Evolutionary conservation across 495 filamentous ascomycete species (phyloP).

Genomic region (Xanthoparmelia taractica): DNA sequence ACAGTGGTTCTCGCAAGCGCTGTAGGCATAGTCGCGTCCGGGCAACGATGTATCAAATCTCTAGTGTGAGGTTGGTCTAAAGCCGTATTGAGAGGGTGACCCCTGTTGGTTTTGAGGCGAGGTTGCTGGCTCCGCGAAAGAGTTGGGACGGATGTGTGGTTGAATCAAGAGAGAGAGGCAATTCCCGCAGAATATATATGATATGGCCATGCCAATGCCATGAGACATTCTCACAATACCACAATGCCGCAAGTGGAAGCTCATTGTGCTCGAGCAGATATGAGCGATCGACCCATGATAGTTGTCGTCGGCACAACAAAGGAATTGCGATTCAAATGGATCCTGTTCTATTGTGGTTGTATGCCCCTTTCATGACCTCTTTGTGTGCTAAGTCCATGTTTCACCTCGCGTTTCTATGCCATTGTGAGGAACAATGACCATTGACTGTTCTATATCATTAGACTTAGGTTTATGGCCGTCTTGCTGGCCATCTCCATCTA

Average conservation of each 20-base stretch:
- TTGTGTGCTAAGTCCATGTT: background rate
- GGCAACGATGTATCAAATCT: background rate
- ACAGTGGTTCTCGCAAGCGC: background rate
- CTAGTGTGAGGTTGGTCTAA: background rate
- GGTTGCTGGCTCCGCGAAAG: background rate
- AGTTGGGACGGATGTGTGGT: background rate
- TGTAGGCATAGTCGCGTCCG: background rate
- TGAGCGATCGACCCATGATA: background rate
- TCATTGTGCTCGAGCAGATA: background rate
- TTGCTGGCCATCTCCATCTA: background rate
- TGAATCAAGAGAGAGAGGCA: background rate
- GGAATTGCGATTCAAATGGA: too few relatives aligned
- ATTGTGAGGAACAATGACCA: background rate
- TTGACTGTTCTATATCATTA: background rate
- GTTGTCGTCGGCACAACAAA: background rate
- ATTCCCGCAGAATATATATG: background rate
- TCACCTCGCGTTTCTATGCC: background rate
- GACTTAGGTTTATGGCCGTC: background rate
- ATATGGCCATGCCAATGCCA: background rate
- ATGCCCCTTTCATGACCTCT: background rate
- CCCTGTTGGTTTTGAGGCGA: background rate
- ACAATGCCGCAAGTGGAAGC: background rate
- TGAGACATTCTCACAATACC: background rate
- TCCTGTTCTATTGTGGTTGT: too few relatives aligned
- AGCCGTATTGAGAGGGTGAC: background rate